Conservation (phyloP, 768 basidiomycete genomes). For the Mycena belliarum region DNA sequence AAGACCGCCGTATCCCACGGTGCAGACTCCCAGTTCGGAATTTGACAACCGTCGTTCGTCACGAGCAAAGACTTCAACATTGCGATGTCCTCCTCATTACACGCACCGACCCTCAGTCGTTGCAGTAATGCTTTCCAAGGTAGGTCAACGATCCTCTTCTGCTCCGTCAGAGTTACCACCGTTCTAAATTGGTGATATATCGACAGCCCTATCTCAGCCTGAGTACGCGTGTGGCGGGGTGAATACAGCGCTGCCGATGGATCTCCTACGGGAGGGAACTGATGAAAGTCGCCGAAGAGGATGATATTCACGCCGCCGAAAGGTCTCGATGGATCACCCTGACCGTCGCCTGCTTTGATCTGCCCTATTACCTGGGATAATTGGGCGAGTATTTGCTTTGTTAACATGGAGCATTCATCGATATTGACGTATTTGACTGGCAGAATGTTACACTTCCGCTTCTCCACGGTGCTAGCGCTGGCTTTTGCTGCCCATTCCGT, state of each 20-base stretch:
- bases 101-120: constrained; percentile 26
- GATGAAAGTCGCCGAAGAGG: constrained; percentile 35
- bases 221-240: too few relatives aligned
- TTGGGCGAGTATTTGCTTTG: constrained; percentile 21
- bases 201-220: constrained; percentile 17
- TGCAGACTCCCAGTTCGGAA: too few relatives aligned
- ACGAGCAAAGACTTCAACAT: constrained; percentile 29
- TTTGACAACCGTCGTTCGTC: background rate
- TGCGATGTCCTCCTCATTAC: constrained; percentile 25
- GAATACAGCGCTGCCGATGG: constrained; percentile 29
- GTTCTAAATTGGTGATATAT: constrained; percentile 31
- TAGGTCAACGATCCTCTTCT: constrained; percentile 31
- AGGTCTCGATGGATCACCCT: background rate
- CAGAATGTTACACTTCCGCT: constrained; percentile 21
- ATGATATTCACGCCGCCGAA: constrained; percentile 37
- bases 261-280: constrained; percentile 31
- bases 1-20: constrained; percentile 28
- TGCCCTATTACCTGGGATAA: constrained; percentile 23
- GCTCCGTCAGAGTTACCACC: constrained; percentile 35
- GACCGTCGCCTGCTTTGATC: background rate
- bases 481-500: background rate
- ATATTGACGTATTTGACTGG: constrained; percentile 32
- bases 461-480: background rate
- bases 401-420: constrained; percentile 39
- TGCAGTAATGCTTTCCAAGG: constrained; percentile 34